phyloP scores from a whole-genome alignment of 768 basidiomycete genomes.

The Dioszegia aurantiaca region DNA sequence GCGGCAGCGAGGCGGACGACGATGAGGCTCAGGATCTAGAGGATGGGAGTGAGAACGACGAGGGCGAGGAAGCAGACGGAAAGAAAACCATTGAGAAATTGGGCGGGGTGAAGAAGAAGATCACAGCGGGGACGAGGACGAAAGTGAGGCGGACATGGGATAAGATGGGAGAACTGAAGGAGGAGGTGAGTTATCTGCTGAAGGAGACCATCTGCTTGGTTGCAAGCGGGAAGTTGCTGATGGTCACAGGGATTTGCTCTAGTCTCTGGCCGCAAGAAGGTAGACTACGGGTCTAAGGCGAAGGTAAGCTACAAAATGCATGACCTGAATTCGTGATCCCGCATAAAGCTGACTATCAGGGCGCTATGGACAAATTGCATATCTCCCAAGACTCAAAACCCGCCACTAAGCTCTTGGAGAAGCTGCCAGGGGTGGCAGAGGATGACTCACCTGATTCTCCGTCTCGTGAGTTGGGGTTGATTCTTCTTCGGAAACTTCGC shows the following conservation, averaged over 20 bases:
- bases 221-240: constrained; percentile 2
- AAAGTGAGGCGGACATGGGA: constrained; percentile 21
- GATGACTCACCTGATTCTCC: constrained; percentile 17
- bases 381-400: constrained; percentile 17
- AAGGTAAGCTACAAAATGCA: constrained; percentile 12
- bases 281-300: constrained; percentile 18
- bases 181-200: constrained; percentile 24
- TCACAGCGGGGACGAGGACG: constrained; percentile 9
- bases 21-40: background rate
- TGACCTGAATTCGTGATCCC: background rate
- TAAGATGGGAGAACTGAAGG: constrained; percentile 22
- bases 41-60: constrained; percentile 6
- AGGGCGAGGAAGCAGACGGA: background rate
- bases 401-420: constrained; percentile 12
- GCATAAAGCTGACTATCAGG: constrained; percentile 6
- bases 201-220: background rate
- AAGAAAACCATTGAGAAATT: constrained; percentile 7
- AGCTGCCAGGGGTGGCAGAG: constrained; percentile 15
- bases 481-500: background rate
- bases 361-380: constrained; percentile 17
- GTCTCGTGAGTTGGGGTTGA: constrained; percentile 21
- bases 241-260: constrained; percentile 21
- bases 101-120: background rate
- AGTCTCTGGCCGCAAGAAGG: constrained; percentile 22
- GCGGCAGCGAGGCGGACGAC: constrained; percentile 3